phyloP scores from a whole-genome alignment of 192 early-diverging fungal genomes.

The Coemansia sp. region DNA sequence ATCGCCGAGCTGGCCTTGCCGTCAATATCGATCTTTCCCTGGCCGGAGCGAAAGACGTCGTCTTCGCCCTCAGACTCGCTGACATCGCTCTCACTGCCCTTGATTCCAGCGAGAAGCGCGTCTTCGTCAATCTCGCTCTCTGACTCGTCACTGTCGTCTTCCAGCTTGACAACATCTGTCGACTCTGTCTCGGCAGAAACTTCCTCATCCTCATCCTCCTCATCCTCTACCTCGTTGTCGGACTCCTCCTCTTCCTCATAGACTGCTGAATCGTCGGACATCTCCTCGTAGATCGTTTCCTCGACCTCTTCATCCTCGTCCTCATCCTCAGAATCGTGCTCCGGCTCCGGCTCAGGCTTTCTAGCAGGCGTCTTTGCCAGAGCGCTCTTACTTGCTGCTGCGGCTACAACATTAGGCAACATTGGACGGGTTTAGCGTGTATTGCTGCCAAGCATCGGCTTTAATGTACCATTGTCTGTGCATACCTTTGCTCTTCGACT shows the following conservation, averaged over 20 bases:
- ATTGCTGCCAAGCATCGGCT: background rate
- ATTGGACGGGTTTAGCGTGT: background rate
- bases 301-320: slow-evolving; percentile 33
- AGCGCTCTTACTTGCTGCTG: slow-evolving; percentile 12
- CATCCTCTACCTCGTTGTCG: slow-evolving; percentile 21
- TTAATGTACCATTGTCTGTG: background rate
- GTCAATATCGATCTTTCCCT: slow-evolving; percentile 22
- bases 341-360: slow-evolving; percentile 23
- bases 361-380: slow-evolving; percentile 12
- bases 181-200: slow-evolving; percentile 3
- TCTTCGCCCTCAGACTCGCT: slow-evolving; percentile 32
- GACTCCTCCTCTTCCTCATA: slow-evolving; percentile 39
- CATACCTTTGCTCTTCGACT: slow-evolving; percentile 15
- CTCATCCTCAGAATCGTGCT: slow-evolving; percentile 31
- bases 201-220: slow-evolving; percentile 7
- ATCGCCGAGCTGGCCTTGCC: slow-evolving; percentile 7
- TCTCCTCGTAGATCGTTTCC: slow-evolving; percentile 41
- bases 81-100: slow-evolving; percentile 35
- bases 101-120: slow-evolving; percentile 40
- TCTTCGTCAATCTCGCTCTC: slow-evolving; percentile 36
- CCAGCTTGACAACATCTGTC: slow-evolving; percentile 13
- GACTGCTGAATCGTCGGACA: slow-evolving; percentile 39
- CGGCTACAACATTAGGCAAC: background rate
- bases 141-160: slow-evolving; percentile 17
- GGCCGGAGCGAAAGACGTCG: slow-evolving; percentile 14